Evolutionary conservation across 208 protist species (phyloP), one percentile per base, ranked within the genome.

Genomic region (Leptomonas seymouri): DNA sequence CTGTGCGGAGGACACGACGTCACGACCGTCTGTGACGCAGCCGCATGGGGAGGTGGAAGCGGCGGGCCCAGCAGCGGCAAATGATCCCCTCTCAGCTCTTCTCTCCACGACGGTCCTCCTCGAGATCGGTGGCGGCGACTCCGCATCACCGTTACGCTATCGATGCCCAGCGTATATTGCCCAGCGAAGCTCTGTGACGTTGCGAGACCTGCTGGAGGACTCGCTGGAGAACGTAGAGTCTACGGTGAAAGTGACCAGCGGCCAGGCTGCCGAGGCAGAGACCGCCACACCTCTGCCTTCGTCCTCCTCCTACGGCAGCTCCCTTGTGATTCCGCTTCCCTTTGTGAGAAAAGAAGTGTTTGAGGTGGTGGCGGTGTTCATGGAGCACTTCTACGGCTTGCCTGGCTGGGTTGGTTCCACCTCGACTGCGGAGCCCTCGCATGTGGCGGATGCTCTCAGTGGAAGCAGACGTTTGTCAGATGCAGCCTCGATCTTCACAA

Each of bases 301-400:
- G 28, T 20, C 46, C 39, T n/a, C 27, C 11, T 41, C 11, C 7
- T 2, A 9, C 28, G 48, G 36, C 9, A 30, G 44, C 44, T 8
- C 58, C 20, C 8, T 74, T 20, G 62, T 72, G 31, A 14, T 90
- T 18, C 81, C 78, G 4, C 75, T 91, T 1, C 74, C 81, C 15
- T 82, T 82, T 31, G 18, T 94, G 6, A 34, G 66, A 30, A 23
- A 46, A 7, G 42, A 36, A 2, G 55, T 72, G 14, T 94, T 94
- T 68, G 59, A 85, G 53, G 79, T 74, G 49, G 72, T 92, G 6
- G 82, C 85, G 25, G 45, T 85, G 15, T 94, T 91, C 67, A 49
- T 86, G 74, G 89, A 94, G 62, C 84, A 91, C 76, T 92, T 92
- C 53, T 85, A 89, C 61, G 71, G 71, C 6, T 18, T 85, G 59